These are phyloP conservation scores for Acorus gramineus DNA, from an alignment of 106 monocot genomes.

Conservation along the genomic window DNA sequence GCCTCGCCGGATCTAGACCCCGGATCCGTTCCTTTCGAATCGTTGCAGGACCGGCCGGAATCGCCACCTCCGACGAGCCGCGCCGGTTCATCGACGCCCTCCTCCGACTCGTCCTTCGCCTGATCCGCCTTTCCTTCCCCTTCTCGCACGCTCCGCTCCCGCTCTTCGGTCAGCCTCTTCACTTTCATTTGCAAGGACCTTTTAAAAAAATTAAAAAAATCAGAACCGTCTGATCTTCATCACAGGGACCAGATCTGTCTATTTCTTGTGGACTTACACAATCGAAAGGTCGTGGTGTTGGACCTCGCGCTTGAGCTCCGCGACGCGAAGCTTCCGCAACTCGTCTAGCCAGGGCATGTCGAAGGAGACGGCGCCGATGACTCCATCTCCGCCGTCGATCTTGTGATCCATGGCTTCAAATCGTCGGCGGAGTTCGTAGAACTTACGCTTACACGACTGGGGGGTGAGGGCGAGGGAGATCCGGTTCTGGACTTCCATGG, in stretches of 20 bases:
- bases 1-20: slow-evolving; percentile 6
- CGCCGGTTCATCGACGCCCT: slow-evolving; percentile 4
- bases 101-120: slow-evolving; percentile 7
- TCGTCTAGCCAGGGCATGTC: slow-evolving; percentile 59
- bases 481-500: slow-evolving; percentile 55
- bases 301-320: slow-evolving; percentile 87
- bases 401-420: slow-evolving; percentile 21
- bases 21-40: slow-evolving; percentile 52
- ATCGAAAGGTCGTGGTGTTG: slow-evolving; percentile 67
- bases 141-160: slow-evolving; percentile 21
- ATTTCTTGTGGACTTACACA: slow-evolving; percentile 28
- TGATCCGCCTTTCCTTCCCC: slow-evolving; percentile 10
- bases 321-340: slow-evolving; percentile 77
- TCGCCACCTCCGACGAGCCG: slow-evolving; percentile 7
- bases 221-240: slow-evolving; percentile 33
- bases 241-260: not conserved
- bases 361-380: not conserved
- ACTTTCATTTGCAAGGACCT: slow-evolving; percentile 70
- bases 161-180: slow-evolving; percentile 40
- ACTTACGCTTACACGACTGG: slow-evolving; percentile 37
- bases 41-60: slow-evolving; percentile 44
- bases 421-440: slow-evolving; percentile 42
- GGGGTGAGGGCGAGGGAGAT: slow-evolving; percentile 36
- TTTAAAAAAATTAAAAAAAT: slow-evolving; percentile 13
- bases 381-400: slow-evolving; percentile 6